Evolutionary conservation across 306 rosid genomes (phyloP), one percentile per base, ranked within the genome.

Genomic region (Casuarina glauca): DNA sequence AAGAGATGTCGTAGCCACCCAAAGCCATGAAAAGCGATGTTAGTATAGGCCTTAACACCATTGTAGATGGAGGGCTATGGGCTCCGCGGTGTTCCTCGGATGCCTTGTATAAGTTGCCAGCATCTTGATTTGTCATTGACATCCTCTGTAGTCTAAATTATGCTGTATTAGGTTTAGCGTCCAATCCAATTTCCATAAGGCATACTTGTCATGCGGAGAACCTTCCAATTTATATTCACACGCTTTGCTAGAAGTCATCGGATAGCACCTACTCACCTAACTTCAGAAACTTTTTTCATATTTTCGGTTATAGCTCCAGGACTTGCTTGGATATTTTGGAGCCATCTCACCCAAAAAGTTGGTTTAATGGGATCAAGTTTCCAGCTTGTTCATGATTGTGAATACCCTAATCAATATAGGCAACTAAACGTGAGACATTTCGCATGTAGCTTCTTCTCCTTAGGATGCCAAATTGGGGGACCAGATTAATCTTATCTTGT

Each of bases 181-280:
- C 32, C 32, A 26, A 26, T 57, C 3, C 39, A 9, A 20, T 20
- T 58, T 58, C 20, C 64, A 58, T n/a, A 58, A 58, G 36, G 36
- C 3, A 58, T 58, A 26, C 8, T n/a, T n/a, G 20, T 58, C 64
- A 9, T 58, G 13, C 39, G 20, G 64, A 19, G 39, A 58, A 2
- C 19, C 2, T 32, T 49, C 32, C 32, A 26, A 26, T 26, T 26
- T 26, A 26, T 26, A 26, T 26, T 26, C 32, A 26, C 32, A 26
- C 11, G 53, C 57, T 41, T 68, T 69, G 41, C 45, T 51, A 71
- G 26, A 68, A 36, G 46, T 70, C 20, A 41, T 75, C 57, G 78
- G 39, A 75, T 72, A 72, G 52, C 69, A 82, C 82, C 85, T 73
- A 82, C 82, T 73, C 76, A 82, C 82, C 85, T 73, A 82, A 69